phyloP scores from a whole-genome alignment of 2,329 filamentous ascomycete genomes.

The Microsporum canis region DNA sequence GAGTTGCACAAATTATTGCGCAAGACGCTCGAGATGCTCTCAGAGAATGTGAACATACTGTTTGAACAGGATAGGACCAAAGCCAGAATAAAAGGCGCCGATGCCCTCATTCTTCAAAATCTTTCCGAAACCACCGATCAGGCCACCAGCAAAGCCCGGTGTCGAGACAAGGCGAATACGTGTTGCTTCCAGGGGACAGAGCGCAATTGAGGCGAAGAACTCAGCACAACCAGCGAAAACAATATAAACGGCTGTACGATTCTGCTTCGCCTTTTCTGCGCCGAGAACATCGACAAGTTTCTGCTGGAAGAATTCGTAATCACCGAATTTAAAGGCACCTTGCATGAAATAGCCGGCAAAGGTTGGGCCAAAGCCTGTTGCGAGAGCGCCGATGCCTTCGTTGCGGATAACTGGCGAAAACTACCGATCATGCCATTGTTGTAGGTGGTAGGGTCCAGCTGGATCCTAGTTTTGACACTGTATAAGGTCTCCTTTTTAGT shows the following conservation, averaged over 20 bases:
- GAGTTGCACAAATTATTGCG: too few relatives aligned
- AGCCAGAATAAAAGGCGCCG: slow-evolving; percentile 81
- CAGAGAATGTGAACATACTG: slow-evolving; percentile 43
- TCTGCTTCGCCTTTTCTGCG: slow-evolving; percentile 63
- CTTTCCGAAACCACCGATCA: slow-evolving; percentile 69
- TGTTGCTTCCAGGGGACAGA: slow-evolving; percentile 85
- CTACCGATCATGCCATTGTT: slow-evolving; percentile 78
- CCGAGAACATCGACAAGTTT: slow-evolving; percentile 72
- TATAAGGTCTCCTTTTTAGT: not conserved
- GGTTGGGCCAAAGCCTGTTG: slow-evolving; percentile 77
- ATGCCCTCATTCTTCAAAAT: slow-evolving; percentile 73
- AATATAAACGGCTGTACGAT: slow-evolving; percentile 73
- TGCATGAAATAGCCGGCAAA: slow-evolving; percentile 88
- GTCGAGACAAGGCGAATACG: slow-evolving; percentile 87
- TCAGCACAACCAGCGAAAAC: slow-evolving; percentile 51
- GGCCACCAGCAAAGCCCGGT: slow-evolving; percentile 71
- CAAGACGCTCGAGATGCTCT: not conserved
- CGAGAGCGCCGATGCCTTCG: slow-evolving; percentile 74
- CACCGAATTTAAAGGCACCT: slow-evolving; percentile 86
- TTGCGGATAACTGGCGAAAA: slow-evolving; percentile 74
- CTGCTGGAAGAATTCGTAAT: slow-evolving; percentile 95
- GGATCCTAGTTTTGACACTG: slow-evolving; percentile 91
- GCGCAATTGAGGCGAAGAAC: slow-evolving; percentile 55
- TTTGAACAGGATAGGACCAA: slow-evolving; percentile 78
- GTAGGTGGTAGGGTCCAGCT: slow-evolving; percentile 81